Evolutionary conservation across 164 flowering plant genomes (phyloP).

Genomic region (Sedum album): DNA sequence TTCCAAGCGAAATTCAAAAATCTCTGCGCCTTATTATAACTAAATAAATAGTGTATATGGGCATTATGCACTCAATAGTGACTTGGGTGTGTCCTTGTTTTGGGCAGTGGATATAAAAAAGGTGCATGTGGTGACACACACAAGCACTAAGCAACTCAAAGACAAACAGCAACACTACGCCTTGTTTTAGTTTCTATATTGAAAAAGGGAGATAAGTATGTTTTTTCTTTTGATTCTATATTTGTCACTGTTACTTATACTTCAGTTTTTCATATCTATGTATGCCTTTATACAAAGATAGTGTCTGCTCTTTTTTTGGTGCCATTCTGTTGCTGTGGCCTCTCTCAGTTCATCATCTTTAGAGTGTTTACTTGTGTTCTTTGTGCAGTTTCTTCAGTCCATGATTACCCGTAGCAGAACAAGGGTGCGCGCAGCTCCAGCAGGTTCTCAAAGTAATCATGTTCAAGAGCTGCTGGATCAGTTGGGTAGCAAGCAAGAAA

Average conservation of each 20-base stretch:
- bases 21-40: conserved; percentile 3
- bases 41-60: background rate
- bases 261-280: background rate
- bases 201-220: background rate
- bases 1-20: conserved; percentile 6
- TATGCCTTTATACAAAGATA: background rate
- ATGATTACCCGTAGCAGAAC: conserved; percentile 8
- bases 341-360: background rate
- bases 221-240: background rate
- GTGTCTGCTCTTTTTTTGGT: background rate
- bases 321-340: background rate
- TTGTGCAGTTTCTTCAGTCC: background rate
- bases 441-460: background rate
- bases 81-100: background rate
- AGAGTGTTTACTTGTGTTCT: background rate
- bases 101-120: background rate
- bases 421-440: background rate
- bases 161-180: background rate
- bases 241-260: background rate
- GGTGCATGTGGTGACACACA: background rate
- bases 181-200: background rate
- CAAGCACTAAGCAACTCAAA: background rate
- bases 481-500: background rate
- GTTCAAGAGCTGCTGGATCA: background rate
- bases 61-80: background rate